phyloP scores from a whole-genome alignment of 2,329 filamentous ascomycete species.

The Seiridium cupressi region DNA sequence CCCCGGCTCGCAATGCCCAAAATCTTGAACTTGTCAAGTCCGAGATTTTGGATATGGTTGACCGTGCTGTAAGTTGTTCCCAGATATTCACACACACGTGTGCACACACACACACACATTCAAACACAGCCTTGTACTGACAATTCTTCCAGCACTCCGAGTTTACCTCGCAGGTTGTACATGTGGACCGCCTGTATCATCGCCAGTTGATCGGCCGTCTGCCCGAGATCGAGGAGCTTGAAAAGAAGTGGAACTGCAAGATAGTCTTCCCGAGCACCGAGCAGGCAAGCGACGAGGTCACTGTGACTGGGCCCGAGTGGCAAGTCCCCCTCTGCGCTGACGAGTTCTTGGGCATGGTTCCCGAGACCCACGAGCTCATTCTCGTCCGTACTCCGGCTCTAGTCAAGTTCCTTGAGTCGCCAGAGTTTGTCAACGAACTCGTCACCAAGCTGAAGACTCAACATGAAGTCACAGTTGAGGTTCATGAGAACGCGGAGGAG shows the following conservation, averaged over 20 bases:
- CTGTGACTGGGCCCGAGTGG: conserved; percentile 94
- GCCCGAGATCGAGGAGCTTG: conserved; percentile 85
- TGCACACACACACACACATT: neutral
- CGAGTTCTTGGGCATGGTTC: conserved; percentile 95
- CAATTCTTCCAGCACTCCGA: conserved; percentile 71
- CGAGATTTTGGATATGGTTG: conserved; percentile 99
- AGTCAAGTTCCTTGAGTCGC: conserved; percentile 77
- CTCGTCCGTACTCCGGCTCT: conserved; percentile 75
- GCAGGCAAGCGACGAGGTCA: conserved; percentile 93
- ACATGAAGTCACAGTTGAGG: conserved; percentile 84
- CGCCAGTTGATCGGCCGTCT: conserved; percentile 89
- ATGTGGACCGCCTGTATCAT: conserved; percentile 92
- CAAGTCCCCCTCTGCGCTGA: conserved; percentile 97
- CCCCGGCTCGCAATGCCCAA: conserved; percentile 93
- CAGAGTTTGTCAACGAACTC: conserved; percentile 77
- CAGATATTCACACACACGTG: neutral
- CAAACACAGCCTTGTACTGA: conserved; percentile 6
- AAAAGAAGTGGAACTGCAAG: conserved; percentile 99
- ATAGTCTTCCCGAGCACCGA: conserved; percentile 98
- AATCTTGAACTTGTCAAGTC: conserved; percentile 97
- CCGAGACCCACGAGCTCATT: conserved; percentile 89
- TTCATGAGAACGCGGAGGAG: conserved; percentile 63
- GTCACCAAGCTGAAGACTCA: conserved; percentile 83
- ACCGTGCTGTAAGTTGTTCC: conserved; percentile 69
- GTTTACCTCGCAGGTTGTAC: conserved; percentile 90